Percentiles rank a stretch among this genome's conserved stretches.
Evolutionary conservation across 2,329 filamentous ascomycete genomes (phyloP).

Genomic region (Capronia americana): DNA sequence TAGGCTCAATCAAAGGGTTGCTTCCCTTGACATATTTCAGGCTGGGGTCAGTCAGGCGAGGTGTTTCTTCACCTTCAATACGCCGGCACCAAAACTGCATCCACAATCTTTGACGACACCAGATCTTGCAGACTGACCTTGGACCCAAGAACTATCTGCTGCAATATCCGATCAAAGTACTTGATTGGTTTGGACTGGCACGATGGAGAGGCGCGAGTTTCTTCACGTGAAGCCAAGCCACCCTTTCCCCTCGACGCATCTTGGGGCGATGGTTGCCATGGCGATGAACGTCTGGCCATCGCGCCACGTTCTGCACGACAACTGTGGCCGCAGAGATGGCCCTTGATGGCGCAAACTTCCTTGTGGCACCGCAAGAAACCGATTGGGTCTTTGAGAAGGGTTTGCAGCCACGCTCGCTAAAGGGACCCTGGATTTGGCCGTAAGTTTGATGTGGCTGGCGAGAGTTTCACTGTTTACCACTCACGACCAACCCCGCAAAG

Average conservation of each 20-base stretch:
- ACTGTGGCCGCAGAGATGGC: conserved; percentile 4
- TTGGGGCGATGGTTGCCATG: conserved; percentile 2
- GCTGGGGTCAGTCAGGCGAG: too few relatives aligned
- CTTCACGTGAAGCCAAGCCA: background rate
- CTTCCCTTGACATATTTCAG: too few relatives aligned
- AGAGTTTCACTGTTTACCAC: conserved; percentile 21
- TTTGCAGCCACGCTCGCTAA: conserved; percentile 21
- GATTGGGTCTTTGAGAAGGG: conserved; percentile 21
- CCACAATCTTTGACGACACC: background rate
- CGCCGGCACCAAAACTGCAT: background rate
- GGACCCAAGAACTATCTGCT: background rate
- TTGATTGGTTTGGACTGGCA: background rate
- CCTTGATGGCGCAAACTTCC: conserved; percentile 25
- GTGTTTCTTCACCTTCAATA: background rate
- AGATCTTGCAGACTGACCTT: background rate
- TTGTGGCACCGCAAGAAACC: conserved; percentile 2
- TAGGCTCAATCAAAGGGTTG: too few relatives aligned
- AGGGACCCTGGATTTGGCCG: conserved; percentile 21
- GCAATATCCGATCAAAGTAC: background rate
- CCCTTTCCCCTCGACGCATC: background rate
- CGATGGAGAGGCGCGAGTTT: background rate
- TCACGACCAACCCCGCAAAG: conserved; percentile 13
- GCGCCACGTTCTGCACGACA: background rate
- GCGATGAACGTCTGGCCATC: background rate
- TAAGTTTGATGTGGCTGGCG: conserved; percentile 28